Base-by-base conservation (phyloP, 2,329 filamentous ascomycete species). In the Epicoccum sorghinum region DNA sequence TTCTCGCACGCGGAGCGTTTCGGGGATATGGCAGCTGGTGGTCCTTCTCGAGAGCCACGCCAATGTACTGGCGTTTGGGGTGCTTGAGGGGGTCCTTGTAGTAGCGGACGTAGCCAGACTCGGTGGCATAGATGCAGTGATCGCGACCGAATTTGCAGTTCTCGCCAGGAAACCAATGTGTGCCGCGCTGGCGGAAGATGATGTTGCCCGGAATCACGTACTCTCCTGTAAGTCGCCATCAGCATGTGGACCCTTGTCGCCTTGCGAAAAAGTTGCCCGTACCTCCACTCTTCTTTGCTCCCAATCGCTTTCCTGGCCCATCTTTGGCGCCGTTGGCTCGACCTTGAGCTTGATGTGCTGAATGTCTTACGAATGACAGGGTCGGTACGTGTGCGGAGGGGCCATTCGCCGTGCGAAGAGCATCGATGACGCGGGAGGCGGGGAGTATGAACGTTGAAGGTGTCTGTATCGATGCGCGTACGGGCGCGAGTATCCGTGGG, bases 121-220 rank as follows among this genome's bases (percentile, higher is more conserved):
- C 85, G 55, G 87, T 88, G 47, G 95, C 87, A 77, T 90, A 96
- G 73, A 99, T 96, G 45, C 93, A 98, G 80, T 98, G 95, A 76
- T 99, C 93, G 57, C 95, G 89, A 45, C 95, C 95, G 82, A 98
- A 93, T 67, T 88, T 90, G 76, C 90, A 91, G 78, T 99, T 98
- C 75, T 98, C 95, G 68, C 95, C 95, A 1, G 95, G 89, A 75
- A 89, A 93, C 95, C 95, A 99, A 69, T 88, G 85, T 4, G 95
- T 96, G 67, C 95, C 95, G 69, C 93, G 89, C 78, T 99, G 95
- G 74, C 91, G 92, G 85, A 95, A 99, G 78, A 99, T 90, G 77
- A 99, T 99, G 80, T 96, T 98, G 49, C 95, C 95, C 4, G 93
- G 89, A 54, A 96, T 89, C 32, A 99, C 95, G 75, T 89, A 96